Evolutionary conservation across 371 early-diverging fungal genomes (phyloP), one percentile per base, ranked within the genome.

Genomic region (Apophysomyces variabilis): DNA sequence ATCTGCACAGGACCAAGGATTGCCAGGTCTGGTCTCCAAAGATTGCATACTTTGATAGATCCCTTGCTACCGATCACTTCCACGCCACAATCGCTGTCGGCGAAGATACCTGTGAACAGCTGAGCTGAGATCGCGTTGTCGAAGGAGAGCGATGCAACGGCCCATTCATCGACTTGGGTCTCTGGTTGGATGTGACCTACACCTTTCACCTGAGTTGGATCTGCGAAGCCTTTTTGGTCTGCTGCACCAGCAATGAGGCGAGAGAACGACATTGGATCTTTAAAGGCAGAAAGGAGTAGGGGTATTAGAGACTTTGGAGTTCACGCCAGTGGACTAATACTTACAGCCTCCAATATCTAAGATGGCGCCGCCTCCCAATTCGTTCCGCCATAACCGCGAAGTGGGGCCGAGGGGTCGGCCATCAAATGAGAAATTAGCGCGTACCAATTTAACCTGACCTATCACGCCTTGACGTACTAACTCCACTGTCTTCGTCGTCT

Each of bases 301-400:
- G 44, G 46, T n/a, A 35, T 46, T 7, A 8, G 32, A 14, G 56
- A 36, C 38, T n/a, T 8, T 6, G 38, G 21, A 41, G 21, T 38
- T 5, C 8, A n/a, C 18, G 9, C 38, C 4, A 39, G 36, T 21
- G 7, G 18, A 5, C 16, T 14, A 36, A 4, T 56, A 66, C 71
- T 71, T 72, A 82, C 82, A 83, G 65, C 80, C 83, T 57, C 83
- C 83, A 67, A 83, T 80, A 65, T 83, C 83, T 45, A 83, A 36
- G 41, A 83, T 66, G 14, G 80, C 80, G 14, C 83, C 83, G 18
- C 83, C 83, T 12, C 80, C 83, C 2, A 83, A 59, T 57, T 78
- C 78, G 44, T 83, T 79, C 61, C 71, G 64, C 78, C 80, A 83
- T 4, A 83, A 62, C 45, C 83, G 66, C 0, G 82, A 82, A 3